phyloP scores from a whole-genome alignment of 208 protist species.

The Wallacemonas sp. region DNA sequence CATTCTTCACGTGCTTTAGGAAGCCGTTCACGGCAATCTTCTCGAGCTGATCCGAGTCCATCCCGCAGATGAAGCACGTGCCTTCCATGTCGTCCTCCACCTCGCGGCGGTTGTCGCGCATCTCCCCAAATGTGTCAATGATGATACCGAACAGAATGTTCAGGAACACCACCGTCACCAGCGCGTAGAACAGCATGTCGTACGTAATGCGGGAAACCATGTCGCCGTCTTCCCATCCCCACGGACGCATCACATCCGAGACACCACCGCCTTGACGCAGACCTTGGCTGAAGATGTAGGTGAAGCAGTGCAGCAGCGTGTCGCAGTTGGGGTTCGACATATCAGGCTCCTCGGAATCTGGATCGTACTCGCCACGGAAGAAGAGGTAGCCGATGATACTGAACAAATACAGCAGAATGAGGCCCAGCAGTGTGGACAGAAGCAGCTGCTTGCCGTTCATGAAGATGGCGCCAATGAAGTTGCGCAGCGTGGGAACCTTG shows the following conservation, averaged over 20 bases:
- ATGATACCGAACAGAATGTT: slow-evolving; percentile 96
- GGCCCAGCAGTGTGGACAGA: slow-evolving; percentile 55
- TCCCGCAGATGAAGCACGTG: slow-evolving; percentile 93
- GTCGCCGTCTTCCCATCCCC: slow-evolving; percentile 44
- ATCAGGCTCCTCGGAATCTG: slow-evolving; percentile 24
- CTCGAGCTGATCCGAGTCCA: slow-evolving; percentile 84
- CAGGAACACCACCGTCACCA: slow-evolving; percentile 92
- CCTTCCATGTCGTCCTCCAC: slow-evolving; percentile 80
- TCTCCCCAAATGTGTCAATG: slow-evolving; percentile 92
- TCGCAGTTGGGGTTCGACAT: slow-evolving; percentile 40
- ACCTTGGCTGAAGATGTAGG: slow-evolving; percentile 72
- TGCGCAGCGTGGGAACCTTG: slow-evolving; percentile 67
- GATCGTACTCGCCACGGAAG: slow-evolving; percentile 54
- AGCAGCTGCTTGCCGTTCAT: slow-evolving; percentile 79
- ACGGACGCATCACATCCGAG: slow-evolving; percentile 73
- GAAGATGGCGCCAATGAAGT: slow-evolving; percentile 76
- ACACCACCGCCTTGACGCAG: slow-evolving; percentile 78
- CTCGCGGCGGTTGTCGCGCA: slow-evolving; percentile 84
- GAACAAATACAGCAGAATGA: slow-evolving; percentile 83
- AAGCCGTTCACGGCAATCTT: slow-evolving; percentile 66
- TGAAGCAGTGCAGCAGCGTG: slow-evolving; percentile 71
- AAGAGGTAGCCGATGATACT: slow-evolving; percentile 71
- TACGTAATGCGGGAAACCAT: slow-evolving; percentile 61
- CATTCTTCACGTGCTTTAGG: slow-evolving; percentile 75
- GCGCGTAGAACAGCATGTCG: slow-evolving; percentile 92